Percentiles rank a stretch among this genome's conserved stretches.
Conservation (phyloP, 345 rosid genomes). For the Acer saccharum region DNA sequence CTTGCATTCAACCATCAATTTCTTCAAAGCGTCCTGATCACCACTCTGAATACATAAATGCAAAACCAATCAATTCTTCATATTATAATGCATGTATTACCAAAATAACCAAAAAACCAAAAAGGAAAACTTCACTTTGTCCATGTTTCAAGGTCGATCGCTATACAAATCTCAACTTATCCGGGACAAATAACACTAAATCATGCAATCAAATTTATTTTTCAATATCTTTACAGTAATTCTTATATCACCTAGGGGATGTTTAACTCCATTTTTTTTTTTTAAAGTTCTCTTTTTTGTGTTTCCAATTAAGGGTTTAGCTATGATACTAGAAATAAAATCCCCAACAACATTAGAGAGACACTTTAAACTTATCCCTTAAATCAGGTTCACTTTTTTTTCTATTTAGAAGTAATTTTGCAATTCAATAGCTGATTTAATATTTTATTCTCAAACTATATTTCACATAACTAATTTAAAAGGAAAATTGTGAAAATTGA, state of each 20-base stretch:
- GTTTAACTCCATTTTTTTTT: background rate
- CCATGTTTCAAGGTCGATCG: background rate
- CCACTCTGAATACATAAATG: constrained; percentile 37
- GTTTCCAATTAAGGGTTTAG: background rate
- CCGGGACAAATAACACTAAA: background rate
- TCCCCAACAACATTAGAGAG: too few species aligned
- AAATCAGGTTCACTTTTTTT: too few species aligned
- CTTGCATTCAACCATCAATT: constrained; percentile 38
- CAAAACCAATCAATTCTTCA: constrained; percentile 1
- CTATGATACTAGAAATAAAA: too few species aligned
- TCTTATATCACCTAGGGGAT: background rate
- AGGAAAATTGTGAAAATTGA: background rate
- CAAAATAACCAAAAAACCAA: background rate
- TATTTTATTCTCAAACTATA: background rate
- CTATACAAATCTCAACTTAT: background rate
- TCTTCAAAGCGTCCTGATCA: constrained; percentile 74
- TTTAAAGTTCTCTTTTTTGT: background rate
- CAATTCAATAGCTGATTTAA: too few species aligned
- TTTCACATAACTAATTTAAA: background rate
- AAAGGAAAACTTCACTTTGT: background rate
- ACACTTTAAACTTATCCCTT: too few species aligned
- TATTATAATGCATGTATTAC: background rate
- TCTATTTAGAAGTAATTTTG: too few species aligned
- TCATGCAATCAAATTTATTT: background rate
- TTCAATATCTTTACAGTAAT: background rate